Conservation (phyloP, 1,284 basidiomycete genomes). For the Puccinia horiana region DNA sequence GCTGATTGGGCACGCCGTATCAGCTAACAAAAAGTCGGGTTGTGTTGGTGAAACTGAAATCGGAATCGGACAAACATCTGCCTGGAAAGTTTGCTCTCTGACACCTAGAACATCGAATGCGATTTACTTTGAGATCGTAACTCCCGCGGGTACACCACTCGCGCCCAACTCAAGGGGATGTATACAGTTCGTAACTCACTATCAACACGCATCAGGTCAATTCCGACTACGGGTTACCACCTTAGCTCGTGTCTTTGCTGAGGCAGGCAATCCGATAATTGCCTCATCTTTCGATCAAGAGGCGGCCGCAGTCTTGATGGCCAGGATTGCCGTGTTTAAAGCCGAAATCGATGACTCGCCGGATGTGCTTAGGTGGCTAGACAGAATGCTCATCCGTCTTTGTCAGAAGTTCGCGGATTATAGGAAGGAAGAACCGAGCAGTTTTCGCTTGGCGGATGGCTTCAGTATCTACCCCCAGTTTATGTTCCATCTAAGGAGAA, state of each 20-base stretch:
- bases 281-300: constrained; percentile 97
- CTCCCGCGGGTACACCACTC: constrained; percentile 92
- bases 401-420: constrained; percentile 99
- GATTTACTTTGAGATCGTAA: constrained; percentile 98
- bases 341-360: constrained; percentile 98
- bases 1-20: constrained; percentile 95
- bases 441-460: constrained; percentile 89
- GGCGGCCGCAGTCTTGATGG: constrained; percentile 96
- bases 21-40: constrained; percentile 91
- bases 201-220: constrained; percentile 94
- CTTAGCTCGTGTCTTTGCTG: constrained; percentile 93
- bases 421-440: constrained; percentile 92
- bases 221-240: constrained; percentile 93
- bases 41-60: constrained; percentile 99
- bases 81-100: constrained; percentile 94
- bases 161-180: constrained; percentile 88
- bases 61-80: constrained; percentile 97
- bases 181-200: constrained; percentile 98
- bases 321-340: constrained; percentile 97
- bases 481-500: constrained; percentile 98
- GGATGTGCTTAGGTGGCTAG: constrained; percentile 94
- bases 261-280: constrained; percentile 89
- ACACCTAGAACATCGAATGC: constrained; percentile 84
- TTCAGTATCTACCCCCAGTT: constrained; percentile 99
- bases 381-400: constrained; percentile 95